A percentile compares a stretch with the other conserved stretches of the same genome.
Evolutionary conservation across 176 grass and related monocot genomes (phyloP).

Genomic region (Tillandsia leiboldiana): DNA sequence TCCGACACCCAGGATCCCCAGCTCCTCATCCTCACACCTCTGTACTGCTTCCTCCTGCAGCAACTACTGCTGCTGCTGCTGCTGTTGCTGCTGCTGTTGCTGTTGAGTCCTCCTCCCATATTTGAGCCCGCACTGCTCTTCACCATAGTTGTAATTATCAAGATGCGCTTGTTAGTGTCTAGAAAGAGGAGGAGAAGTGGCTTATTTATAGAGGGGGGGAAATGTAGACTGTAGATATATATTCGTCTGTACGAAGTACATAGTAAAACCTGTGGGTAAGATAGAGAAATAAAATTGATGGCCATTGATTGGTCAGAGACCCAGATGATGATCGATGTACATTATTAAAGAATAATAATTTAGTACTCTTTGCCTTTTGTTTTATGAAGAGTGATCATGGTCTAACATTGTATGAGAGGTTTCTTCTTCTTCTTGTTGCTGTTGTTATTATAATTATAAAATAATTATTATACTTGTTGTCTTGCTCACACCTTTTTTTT

Average conservation of each 20-base stretch:
- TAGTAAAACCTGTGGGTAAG: background rate
- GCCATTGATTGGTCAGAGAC: too few species aligned
- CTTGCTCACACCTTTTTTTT: too few species aligned
- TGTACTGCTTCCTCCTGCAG: constrained; percentile 45
- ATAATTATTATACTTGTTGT: too few species aligned
- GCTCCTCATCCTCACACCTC: constrained; percentile 87
- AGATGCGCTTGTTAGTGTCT: background rate
- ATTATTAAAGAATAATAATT: too few species aligned
- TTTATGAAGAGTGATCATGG: too few species aligned
- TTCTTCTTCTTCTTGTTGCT: too few species aligned
- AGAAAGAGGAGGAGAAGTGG: background rate
- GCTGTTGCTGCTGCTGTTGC: background rate
- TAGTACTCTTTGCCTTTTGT: too few species aligned
- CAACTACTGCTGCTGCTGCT: background rate
- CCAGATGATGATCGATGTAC: too few species aligned
- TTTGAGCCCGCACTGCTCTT: constrained; percentile 24
- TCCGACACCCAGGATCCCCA: constrained; percentile 97
- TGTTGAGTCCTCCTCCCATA: background rate
- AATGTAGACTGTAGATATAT: background rate
- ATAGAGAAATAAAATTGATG: background rate
- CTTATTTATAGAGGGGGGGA: constrained; percentile 41
- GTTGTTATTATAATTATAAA: too few species aligned
- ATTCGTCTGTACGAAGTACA: background rate
- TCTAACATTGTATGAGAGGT: too few species aligned
- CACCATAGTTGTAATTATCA: constrained; percentile 29